Base-by-base conservation (phyloP, 768 basidiomycete genomes). In the Rossbeevera mucosa region DNA sequence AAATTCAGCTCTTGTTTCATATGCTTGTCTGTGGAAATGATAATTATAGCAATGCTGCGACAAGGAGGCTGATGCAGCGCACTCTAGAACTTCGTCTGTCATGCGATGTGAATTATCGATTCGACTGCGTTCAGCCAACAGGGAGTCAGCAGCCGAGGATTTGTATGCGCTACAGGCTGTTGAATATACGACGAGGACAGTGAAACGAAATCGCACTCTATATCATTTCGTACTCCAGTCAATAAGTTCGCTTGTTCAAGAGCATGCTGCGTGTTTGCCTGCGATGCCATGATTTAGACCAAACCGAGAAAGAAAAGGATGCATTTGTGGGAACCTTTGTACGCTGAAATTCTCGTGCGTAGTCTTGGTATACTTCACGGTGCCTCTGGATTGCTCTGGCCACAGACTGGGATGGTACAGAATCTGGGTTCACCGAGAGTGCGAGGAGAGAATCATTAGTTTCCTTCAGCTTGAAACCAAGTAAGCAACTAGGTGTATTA, bases 1-100 rank as follows among this genome's bases (percentile, higher is more conserved):
- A 71, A 99, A 97, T 70, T 97, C 95, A 20, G 91, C 82, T 26
- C 96, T 85, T 3, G 95, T 97, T 64, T 93, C 96, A 64, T 97
- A 94, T 25, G 95, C 96, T 82, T 98, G 96, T 41, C 94, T 97
- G 49, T 26, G 24, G 26, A 28, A 47, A 40, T 24, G 47, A 49
- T 53, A 45, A 48, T 30, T 45, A 42, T 44, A 18, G 5, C 13
- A 38, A 11, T 47, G 30, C 9, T 24, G 22, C 14, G 30, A 40
- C 45, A 40, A 8, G 47, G 48, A 2, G 51, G 46, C 20, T 21
- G 13, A 22, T 33, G 40, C 40, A 28, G 68, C 88, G 53, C 64
- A 95, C 94, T 88, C 81, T 22, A 99, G 76, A 29, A 94, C 78
- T 38, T 88, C 88, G 64, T 98, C 95, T 18, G 91, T 88, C 94